Conservation (phyloP, 108 stramenopile genomes). For the Skeletonema tropicum region DNA sequence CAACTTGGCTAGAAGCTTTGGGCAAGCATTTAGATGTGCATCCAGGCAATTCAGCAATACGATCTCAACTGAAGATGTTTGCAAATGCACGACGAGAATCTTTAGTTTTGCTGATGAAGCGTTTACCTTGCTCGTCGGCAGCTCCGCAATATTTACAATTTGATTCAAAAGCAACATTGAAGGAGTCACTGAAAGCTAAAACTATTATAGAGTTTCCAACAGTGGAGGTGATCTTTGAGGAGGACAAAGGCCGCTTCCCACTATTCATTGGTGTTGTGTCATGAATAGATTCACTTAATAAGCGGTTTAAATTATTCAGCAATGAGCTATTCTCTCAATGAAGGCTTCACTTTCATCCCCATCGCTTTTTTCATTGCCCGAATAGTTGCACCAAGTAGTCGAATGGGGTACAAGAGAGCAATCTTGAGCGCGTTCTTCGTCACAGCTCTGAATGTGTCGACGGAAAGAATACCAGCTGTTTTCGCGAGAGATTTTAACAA, state of each 20-base stretch:
- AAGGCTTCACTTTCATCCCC: slow-evolving; percentile 42
- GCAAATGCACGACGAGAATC: slow-evolving; percentile 29
- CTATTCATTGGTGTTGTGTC: slow-evolving; percentile 33
- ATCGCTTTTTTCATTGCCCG: slow-evolving; percentile 22
- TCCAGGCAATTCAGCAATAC: slow-evolving; percentile 40
- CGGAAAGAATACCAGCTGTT: slow-evolving; percentile 41
- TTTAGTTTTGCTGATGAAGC: slow-evolving; percentile 45
- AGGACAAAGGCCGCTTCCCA: slow-evolving; percentile 25
- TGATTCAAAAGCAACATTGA: slow-evolving; percentile 40
- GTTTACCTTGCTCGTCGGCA: slow-evolving; percentile 63
- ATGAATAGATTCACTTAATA: neutral
- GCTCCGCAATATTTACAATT: slow-evolving; percentile 57
- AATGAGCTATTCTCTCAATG: slow-evolving; percentile 26
- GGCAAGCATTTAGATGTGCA: slow-evolving; percentile 42
- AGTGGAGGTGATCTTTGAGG: slow-evolving; percentile 53
- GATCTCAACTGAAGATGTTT: slow-evolving; percentile 34
- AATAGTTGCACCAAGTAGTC: slow-evolving; percentile 23
- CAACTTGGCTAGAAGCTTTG: slow-evolving; percentile 31
- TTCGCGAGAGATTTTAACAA: slow-evolving; percentile 38
- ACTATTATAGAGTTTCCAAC: slow-evolving; percentile 78
- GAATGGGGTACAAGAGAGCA: slow-evolving; percentile 43
- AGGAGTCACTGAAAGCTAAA: slow-evolving; percentile 51
- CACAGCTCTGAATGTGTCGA: slow-evolving; percentile 33
- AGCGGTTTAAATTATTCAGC: neutral
- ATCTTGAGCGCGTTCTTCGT: slow-evolving; percentile 31